Evolutionary conservation across 441 rosid genomes (phyloP), one percentile per base, ranked within the genome.

Genomic region (Erodium texanum): DNA sequence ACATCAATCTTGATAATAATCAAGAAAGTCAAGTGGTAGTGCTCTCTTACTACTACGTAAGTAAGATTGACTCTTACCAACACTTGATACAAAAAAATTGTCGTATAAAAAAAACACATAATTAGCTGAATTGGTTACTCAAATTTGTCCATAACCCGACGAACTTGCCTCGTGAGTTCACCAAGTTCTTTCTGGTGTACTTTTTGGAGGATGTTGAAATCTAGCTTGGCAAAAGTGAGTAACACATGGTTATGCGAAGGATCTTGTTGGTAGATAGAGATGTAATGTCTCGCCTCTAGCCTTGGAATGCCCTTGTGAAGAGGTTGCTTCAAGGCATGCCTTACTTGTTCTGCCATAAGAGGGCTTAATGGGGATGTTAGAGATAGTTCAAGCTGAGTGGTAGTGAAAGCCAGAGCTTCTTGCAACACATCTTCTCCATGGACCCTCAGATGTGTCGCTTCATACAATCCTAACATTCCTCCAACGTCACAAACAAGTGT

Each of bases 141-240:
- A n/a, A n/a, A n/a, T n/a, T n/a, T n/a, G n/a, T n/a, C n/a, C n/a
- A n/a, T n/a, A n/a, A n/a, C n/a, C n/a, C n/a, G n/a, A n/a, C n/a
- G n/a, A n/a, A 41, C 8, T 3, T 41, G 11, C 48, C 48, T 41
- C 11, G 7, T 5, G 1, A 41, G 6, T 5, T 5, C 52, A 1
- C 62, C 32, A 11, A 76, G 74, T 34, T 79, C 82, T 7, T 75
- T 29, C 29, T 61, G 68, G 63, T 82, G 79, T 32, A 67, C 15
- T 14, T 45, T 27, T 27, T 79, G 79, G 18, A 79, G 2, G 0
- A 59, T 1, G 50, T 79, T 79, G 75, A 82, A 79, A 65, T 80
- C 75, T 8, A 75, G 2, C 45, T 75, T 75, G 0, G 75, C 77
- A 27, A 79, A 66, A 3, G 38, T 24, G 0, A 78, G 62, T 1